Conservation (phyloP, 768 basidiomycete genomes). For the Fibroporia radiculosa region DNA sequence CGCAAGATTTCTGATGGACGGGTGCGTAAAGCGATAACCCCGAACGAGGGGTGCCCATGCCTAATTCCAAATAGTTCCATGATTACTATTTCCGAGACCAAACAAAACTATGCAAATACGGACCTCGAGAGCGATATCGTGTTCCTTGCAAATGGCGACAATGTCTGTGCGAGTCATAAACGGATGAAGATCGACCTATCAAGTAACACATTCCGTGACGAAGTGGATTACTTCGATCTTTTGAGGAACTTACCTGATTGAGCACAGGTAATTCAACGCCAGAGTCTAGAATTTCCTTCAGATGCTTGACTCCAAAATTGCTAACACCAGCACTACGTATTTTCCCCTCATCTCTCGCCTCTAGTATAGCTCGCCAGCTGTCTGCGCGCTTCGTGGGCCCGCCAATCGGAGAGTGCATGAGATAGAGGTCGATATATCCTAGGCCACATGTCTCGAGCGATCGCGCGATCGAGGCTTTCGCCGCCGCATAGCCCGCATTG, state of each 20-base stretch:
- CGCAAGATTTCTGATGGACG: constrained; percentile 38
- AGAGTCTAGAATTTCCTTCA: constrained; percentile 42
- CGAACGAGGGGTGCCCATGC: constrained; percentile 72
- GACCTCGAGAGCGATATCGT: constrained; percentile 58
- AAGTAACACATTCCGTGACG: background rate
- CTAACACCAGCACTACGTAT: constrained; percentile 61
- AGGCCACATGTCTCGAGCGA: constrained; percentile 48
- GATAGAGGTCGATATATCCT: constrained; percentile 65
- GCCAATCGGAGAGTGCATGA: constrained; percentile 63
- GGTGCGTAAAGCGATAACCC: constrained; percentile 56
- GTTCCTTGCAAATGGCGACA: constrained; percentile 47
- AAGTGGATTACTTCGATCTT: background rate
- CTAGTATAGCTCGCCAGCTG: constrained; percentile 59
- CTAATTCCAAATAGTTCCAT: constrained; percentile 24
- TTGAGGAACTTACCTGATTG: constrained; percentile 41
- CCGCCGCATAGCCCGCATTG: constrained; percentile 45
- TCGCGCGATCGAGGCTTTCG: constrained; percentile 40
- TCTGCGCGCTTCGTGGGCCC: constrained; percentile 48
- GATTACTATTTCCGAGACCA: background rate
- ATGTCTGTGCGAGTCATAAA: constrained; percentile 63
- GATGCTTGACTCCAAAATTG: constrained; percentile 51
- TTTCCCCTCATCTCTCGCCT: constrained; percentile 52
- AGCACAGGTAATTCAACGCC: constrained; percentile 46
- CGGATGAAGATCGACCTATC: constrained; percentile 51
- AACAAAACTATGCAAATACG: no score